Conservation (phyloP, 2,329 filamentous ascomycete genomes). For the Thielaviopsis ethacetica region DNA sequence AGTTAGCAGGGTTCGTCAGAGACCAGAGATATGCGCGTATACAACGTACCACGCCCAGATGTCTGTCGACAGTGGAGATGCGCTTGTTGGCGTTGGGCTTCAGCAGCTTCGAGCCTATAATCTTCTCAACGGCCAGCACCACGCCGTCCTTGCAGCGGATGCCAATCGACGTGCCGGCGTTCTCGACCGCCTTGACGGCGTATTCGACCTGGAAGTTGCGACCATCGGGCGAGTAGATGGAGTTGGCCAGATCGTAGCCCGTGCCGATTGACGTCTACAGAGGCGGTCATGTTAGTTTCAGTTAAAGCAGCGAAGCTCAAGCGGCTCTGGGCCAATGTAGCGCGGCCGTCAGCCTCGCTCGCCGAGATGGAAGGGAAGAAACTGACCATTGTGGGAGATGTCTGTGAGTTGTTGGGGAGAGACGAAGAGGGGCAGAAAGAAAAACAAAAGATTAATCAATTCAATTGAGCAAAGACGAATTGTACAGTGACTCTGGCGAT, state of each 20-base stretch:
- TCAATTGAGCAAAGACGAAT: neutral
- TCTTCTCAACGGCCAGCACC: slow-evolving; percentile 91
- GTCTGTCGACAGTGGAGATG: slow-evolving; percentile 85
- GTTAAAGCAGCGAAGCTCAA: neutral
- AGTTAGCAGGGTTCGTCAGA: too few relatives aligned
- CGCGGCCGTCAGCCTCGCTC: neutral
- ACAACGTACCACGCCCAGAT: slow-evolving; percentile 69
- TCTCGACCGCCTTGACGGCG: slow-evolving; percentile 95
- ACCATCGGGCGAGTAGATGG: slow-evolving; percentile 97
- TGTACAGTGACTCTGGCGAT: neutral
- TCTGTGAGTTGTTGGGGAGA: neutral
- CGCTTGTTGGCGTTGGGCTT: slow-evolving; percentile 94
- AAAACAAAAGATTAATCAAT: neutral
- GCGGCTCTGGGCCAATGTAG: too few relatives aligned
- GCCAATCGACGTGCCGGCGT: slow-evolving; percentile 87
- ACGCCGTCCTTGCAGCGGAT: slow-evolving; percentile 96
- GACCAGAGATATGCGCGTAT: neutral
- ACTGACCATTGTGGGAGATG: neutral
- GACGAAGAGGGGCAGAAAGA: neutral
- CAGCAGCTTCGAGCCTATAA: slow-evolving; percentile 85
- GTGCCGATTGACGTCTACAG: slow-evolving; percentile 94
- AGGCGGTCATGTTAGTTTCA: neutral
- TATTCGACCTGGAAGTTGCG: slow-evolving; percentile 99
- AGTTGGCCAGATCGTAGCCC: slow-evolving; percentile 98
- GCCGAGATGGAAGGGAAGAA: neutral